These are phyloP conservation scores for Adansonia rubrostipa DNA, from an alignment of 441 rosid genomes.

Conservation along the genomic window DNA sequence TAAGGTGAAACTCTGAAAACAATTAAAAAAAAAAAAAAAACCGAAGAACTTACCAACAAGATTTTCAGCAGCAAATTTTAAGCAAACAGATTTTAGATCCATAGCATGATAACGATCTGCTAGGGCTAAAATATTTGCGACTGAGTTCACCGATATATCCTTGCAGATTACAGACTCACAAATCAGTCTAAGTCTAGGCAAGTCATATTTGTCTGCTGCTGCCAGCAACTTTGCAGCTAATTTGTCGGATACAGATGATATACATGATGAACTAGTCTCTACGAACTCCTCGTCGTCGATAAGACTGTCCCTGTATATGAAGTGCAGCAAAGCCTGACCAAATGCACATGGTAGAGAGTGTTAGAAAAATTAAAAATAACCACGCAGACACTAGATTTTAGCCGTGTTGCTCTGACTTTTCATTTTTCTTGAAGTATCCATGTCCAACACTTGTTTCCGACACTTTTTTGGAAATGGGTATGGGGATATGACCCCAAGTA, in stretches of 20 bases:
- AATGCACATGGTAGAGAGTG: constrained; percentile 24
- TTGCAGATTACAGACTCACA: constrained; percentile 77
- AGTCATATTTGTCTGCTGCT: constrained; percentile 65
- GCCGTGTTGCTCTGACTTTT: too few relatives aligned
- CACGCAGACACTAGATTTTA: not conserved
- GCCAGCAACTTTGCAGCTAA: constrained; percentile 63
- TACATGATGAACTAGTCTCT: constrained; percentile 46
- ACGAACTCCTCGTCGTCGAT: constrained; percentile 57
- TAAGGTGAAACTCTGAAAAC: constrained; percentile 1
- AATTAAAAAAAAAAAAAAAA: constrained; percentile 22
- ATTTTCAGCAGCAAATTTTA: constrained; percentile 76
- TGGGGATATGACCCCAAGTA: too few relatives aligned
- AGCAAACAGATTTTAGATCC: constrained; percentile 63
- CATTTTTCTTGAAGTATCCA: too few relatives aligned
- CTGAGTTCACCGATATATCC: constrained; percentile 61
- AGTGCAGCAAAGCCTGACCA: constrained; percentile 63
- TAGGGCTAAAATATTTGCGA: constrained; percentile 61
- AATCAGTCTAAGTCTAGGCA: constrained; percentile 69
- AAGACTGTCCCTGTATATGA: constrained; percentile 61
- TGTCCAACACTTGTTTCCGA: too few relatives aligned
- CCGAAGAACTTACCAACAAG: constrained; percentile 53
- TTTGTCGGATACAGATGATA: constrained; percentile 39
- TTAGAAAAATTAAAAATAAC: constrained; percentile 19
- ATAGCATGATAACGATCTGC: constrained; percentile 65
- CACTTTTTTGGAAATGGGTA: too few relatives aligned